phyloP scores from a whole-genome alignment of 495 filamentous ascomycete genomes.

The Apodospora peruviana region DNA sequence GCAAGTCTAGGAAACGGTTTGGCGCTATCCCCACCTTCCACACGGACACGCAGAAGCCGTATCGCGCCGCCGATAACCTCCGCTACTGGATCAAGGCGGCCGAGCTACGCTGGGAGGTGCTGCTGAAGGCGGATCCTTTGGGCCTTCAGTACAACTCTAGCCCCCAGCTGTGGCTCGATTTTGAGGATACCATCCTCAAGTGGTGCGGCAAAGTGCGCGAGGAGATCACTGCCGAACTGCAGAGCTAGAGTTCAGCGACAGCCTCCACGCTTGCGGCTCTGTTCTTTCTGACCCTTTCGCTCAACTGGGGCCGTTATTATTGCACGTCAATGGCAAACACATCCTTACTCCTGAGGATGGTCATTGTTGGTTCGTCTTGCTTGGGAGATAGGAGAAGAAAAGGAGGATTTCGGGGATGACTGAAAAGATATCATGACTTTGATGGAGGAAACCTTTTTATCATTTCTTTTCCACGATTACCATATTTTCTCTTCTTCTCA shows the following conservation, averaged over 20 bases:
- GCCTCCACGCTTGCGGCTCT: too few relatives aligned
- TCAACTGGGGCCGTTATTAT: too few relatives aligned
- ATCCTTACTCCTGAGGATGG: too few relatives aligned
- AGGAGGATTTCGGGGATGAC: slow-evolving; percentile 3
- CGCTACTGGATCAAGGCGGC: slow-evolving; percentile 95
- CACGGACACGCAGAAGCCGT: slow-evolving; percentile 86
- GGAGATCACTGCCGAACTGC: slow-evolving; percentile 54
- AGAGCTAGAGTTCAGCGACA: too few relatives aligned
- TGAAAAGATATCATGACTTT: slow-evolving; percentile 18
- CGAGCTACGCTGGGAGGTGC: slow-evolving; percentile 87
- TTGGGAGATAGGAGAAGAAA: background rate
- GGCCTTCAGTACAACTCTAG: slow-evolving; percentile 69
- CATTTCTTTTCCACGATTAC: background rate
- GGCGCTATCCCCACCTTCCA: slow-evolving; percentile 88
- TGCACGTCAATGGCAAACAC: too few relatives aligned
- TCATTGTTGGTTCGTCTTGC: too few relatives aligned
- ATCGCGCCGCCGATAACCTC: slow-evolving; percentile 88
- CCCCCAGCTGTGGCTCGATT: slow-evolving; percentile 64
- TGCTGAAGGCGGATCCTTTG: slow-evolving; percentile 79
- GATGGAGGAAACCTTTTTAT: slow-evolving; percentile 1
- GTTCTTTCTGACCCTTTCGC: background rate
- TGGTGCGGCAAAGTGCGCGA: slow-evolving; percentile 75
- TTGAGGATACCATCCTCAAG: slow-evolving; percentile 71
- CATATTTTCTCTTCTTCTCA: too few relatives aligned
- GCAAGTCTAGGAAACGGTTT: slow-evolving; percentile 77